Evolutionary conservation across 2,329 filamentous ascomycete genomes (phyloP).

Genomic region (Teratosphaeria zuluensis): DNA sequence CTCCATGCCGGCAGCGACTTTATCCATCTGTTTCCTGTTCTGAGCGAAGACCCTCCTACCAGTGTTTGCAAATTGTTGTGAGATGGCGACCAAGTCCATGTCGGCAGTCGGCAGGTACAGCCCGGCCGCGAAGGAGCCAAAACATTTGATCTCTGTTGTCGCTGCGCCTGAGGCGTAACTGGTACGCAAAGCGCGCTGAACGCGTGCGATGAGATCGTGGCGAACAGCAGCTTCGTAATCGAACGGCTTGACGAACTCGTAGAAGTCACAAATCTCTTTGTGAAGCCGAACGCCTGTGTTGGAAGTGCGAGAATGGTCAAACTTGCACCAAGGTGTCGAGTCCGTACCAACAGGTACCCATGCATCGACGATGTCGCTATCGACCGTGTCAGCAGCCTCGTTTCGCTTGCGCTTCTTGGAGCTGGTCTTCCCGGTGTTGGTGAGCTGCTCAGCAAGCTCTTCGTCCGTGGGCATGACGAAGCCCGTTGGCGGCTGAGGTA

Average conservation of each 20-base stretch:
- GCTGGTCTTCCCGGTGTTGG: not conserved
- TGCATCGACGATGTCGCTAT: slow-evolving; percentile 30
- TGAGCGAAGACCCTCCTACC: slow-evolving; percentile 38
- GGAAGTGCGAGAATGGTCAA: slow-evolving; percentile 27
- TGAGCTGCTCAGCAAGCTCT: slow-evolving; percentile 10
- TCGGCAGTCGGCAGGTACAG: slow-evolving; percentile 69
- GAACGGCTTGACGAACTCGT: slow-evolving; percentile 69
- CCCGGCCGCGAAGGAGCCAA: slow-evolving; percentile 87
- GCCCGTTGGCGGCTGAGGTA: slow-evolving; percentile 8
- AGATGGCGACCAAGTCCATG: slow-evolving; percentile 84
- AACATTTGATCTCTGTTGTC: slow-evolving; percentile 59
- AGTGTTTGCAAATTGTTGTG: slow-evolving; percentile 46
- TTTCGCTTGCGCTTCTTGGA: slow-evolving; percentile 59
- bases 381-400: slow-evolving; percentile 29
- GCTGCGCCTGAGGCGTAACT: slow-evolving; percentile 33
- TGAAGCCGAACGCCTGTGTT: slow-evolving; percentile 46
- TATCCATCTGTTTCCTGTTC: slow-evolving; percentile 37
- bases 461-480: slow-evolving; percentile 16
- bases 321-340: slow-evolving; percentile 53
- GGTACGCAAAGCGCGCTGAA: slow-evolving; percentile 40
- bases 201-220: slow-evolving; percentile 57
- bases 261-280: slow-evolving; percentile 84
- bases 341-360: slow-evolving; percentile 33
- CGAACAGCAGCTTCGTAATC: slow-evolving; percentile 70
- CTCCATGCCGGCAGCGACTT: slow-evolving; percentile 53